Conservation (phyloP, 805 yeast species). For the Debaryomyces tyrocola region DNA sequence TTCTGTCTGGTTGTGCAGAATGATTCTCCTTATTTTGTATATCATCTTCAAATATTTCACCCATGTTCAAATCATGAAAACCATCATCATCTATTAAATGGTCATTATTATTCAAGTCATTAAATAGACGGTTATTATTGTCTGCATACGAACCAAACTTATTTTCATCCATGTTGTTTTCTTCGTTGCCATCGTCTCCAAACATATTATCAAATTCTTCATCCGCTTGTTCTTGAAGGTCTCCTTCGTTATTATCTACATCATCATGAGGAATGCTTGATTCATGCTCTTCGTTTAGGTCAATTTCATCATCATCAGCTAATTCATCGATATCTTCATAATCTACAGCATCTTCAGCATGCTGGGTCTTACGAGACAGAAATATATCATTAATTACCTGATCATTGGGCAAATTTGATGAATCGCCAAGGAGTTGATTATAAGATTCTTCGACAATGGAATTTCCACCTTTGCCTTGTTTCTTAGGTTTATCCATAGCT, state of each 20-base stretch:
- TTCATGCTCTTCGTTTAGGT: constrained; percentile 5
- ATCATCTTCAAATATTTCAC: constrained; percentile 20
- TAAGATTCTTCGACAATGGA: constrained; percentile 12
- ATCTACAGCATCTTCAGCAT: constrained; percentile 90
- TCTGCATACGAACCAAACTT: constrained; percentile 17
- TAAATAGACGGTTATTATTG: constrained; percentile 19
- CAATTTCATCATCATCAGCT: constrained; percentile 65
- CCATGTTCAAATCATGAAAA: constrained; percentile 20
- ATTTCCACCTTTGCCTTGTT: constrained; percentile 1
- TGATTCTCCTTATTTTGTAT: neutral
- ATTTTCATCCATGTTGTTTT: constrained; percentile 13
- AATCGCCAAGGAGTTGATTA: constrained; percentile 15
- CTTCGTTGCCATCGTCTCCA: constrained; percentile 29
- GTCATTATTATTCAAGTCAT: constrained; percentile 11
- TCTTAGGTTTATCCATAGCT: neutral
- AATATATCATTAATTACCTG: constrained; percentile 40
- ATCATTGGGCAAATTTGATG: constrained; percentile 35
- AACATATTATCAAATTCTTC: constrained; percentile 41
- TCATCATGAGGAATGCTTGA: constrained; percentile 8
- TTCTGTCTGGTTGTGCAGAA: constrained; percentile 7
- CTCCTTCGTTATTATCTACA: constrained; percentile 15
- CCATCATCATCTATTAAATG: constrained; percentile 25
- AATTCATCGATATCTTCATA: constrained; percentile 93
- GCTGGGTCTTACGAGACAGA: constrained; percentile 47
- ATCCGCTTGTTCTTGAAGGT: constrained; percentile 34